Conservation (phyloP, 495 filamentous ascomycete genomes). For the Viridothelium virens region DNA sequence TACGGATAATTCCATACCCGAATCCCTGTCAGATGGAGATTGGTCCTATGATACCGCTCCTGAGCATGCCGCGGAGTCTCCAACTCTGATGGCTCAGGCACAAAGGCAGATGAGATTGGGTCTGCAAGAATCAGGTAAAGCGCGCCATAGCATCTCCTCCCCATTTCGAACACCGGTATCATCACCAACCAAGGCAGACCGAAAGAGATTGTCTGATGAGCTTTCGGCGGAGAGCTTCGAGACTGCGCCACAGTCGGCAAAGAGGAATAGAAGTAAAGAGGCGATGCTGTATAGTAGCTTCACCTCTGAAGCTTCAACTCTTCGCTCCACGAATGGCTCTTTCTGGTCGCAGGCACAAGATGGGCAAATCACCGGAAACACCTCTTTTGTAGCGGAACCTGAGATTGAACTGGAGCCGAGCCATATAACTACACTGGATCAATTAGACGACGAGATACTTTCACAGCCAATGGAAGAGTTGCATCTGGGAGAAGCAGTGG, state of each 20-base stretch:
- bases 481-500: not conserved
- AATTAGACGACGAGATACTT: not conserved
- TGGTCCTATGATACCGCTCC: not conserved
- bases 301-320: not conserved
- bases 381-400: not conserved
- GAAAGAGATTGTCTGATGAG: not conserved
- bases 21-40: not conserved
- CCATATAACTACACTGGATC: not conserved
- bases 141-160: not conserved
- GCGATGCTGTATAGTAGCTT: not conserved
- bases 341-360: not conserved
- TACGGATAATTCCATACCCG: not conserved
- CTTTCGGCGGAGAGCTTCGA: not conserved
- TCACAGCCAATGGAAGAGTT: constrained; percentile 9
- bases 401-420: not conserved
- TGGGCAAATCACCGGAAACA: constrained; percentile 4
- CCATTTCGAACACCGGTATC: not conserved
- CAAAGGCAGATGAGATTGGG: not conserved
- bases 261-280: not conserved
- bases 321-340: not conserved
- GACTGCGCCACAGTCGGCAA: not conserved
- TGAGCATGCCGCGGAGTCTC: not conserved
- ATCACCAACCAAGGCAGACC: not conserved
- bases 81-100: not conserved
- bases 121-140: not conserved